Evolutionary conservation across 139 green algal genomes (phyloP), one percentile per base, ranked within the genome.

Genomic region (Coccomyxa sp.): DNA sequence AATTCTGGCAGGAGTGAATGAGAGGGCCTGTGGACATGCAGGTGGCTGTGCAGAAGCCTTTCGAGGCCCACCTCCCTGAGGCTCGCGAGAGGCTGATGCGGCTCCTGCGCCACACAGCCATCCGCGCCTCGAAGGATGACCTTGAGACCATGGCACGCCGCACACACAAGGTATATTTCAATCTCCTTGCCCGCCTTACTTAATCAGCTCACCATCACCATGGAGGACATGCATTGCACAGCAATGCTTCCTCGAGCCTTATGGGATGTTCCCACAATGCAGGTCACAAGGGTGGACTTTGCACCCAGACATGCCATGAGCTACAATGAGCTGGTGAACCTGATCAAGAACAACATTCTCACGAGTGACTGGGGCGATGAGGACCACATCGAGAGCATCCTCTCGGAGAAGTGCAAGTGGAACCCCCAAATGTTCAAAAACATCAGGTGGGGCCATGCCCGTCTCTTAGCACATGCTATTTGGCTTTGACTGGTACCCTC

Each of bases 331-430:
- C 81, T 81, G 75, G 83, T 93, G 31, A 77, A 93, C 40, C 81
- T 89, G 18, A 80, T 97, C 0, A 75, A 88, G 29, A 87, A 92
- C 44, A 98, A 97, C 81, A 84, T 99, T 76, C 82, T 99, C 72
- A 87, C 95, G 29, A 90, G 90, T 1, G 95, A 99, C 88, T 99
- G 90, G 82, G 73, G 83, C 33, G 96, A 99, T 78, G 84, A 92
- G 24, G 83, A 90, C 41, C 95, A 99, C 85, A 58, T 55, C 0
- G 93, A 99, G 89, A 92, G 81, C 71, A 83, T 98, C 50, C 86
- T 98, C 3, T 69, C 75, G 55, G n/a, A 84, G 22, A 31, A 39
- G 1, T 38, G 24, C 29, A 34, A 38, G 7, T 71, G 64, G 64
- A 29, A 29, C 64, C 29, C 27, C 1, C 24, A 71, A 36, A 71